Conservation (phyloP, 2,329 filamentous ascomycete genomes). For the Verticillium longisporum region DNA sequence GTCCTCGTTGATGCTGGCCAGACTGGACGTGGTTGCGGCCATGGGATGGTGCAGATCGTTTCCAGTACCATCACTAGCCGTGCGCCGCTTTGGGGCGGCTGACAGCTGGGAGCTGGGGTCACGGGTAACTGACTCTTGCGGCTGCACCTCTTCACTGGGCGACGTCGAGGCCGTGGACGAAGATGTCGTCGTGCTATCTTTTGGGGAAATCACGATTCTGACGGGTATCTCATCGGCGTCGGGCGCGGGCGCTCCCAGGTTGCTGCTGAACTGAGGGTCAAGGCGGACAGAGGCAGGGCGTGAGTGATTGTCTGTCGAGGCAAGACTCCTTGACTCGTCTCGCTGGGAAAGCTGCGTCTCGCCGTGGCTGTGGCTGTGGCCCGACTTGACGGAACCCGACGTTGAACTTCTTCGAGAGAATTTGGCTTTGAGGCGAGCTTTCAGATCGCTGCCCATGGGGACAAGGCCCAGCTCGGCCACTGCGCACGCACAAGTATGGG, state of each 20-base stretch:
- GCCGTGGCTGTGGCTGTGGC: slow-evolving; percentile 18
- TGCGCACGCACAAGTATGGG: background rate
- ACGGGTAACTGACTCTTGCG: slow-evolving; percentile 4
- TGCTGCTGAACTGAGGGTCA: slow-evolving; percentile 6
- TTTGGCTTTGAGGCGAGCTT: slow-evolving; percentile 39
- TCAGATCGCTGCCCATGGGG: slow-evolving; percentile 36
- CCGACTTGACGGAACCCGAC: slow-evolving; percentile 27
- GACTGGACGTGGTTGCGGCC: slow-evolving; percentile 5
- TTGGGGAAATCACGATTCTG: slow-evolving; percentile 6
- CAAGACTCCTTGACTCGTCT: slow-evolving; percentile 13
- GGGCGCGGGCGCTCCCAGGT: background rate
- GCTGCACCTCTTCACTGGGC: background rate
- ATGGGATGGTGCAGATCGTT: slow-evolving; percentile 26
- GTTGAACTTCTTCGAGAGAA: slow-evolving; percentile 36
- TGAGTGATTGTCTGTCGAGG: slow-evolving; percentile 9
- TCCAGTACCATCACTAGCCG: slow-evolving; percentile 15
- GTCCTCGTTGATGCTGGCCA: slow-evolving; percentile 12
- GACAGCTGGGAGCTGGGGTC: slow-evolving; percentile 9
- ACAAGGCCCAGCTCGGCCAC: slow-evolving; percentile 3
- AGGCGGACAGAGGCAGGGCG: slow-evolving; percentile 8
- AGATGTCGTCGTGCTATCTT: slow-evolving; percentile 2
- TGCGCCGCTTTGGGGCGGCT: slow-evolving; percentile 10
- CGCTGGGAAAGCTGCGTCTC: slow-evolving; percentile 18
- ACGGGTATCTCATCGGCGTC: slow-evolving; percentile 1
- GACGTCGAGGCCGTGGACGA: background rate